These are phyloP conservation scores for Pichia sp. DNA, from an alignment of 1,139 yeast species.

Conservation along the genomic window DNA sequence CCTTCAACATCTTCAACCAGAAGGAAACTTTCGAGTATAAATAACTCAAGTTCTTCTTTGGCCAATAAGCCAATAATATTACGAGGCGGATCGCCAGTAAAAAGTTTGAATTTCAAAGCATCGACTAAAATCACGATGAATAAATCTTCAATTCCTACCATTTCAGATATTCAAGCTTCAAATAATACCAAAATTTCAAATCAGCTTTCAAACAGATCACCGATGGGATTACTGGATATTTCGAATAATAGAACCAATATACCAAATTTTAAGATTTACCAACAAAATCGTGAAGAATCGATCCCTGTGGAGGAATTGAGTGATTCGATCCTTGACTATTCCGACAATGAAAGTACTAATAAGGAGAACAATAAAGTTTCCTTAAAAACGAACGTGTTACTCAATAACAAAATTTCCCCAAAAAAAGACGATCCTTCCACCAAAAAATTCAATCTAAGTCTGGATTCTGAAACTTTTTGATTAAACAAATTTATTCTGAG, in stretches of 20 bases:
- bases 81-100: slow-evolving; percentile 23
- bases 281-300: neutral
- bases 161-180: neutral
- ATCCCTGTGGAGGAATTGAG: slow-evolving; percentile 18
- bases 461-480: slow-evolving; percentile 21
- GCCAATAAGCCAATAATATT: slow-evolving; percentile 21
- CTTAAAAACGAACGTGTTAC: too few species aligned
- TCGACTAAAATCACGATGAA: slow-evolving; percentile 2
- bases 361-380: too few species aligned
- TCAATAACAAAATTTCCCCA: too few species aligned
- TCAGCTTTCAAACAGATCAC: neutral
- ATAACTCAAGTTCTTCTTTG: slow-evolving; percentile 3
- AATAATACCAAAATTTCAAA: neutral
- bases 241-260: neutral
- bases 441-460: slow-evolving; percentile 12
- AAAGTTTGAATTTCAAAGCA: slow-evolving; percentile 7
- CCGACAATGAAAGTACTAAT: slow-evolving; percentile 9
- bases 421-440: neutral
- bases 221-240: slow-evolving; percentile 2
- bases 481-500: too few species aligned
- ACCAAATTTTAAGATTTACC: neutral
- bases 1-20: neutral
- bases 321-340: slow-evolving; percentile 23
- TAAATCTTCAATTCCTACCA: neutral
- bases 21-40: neutral